Evolutionary conservation across 306 rosid species (phyloP).

Genomic region (Fragaria iinumae): DNA sequence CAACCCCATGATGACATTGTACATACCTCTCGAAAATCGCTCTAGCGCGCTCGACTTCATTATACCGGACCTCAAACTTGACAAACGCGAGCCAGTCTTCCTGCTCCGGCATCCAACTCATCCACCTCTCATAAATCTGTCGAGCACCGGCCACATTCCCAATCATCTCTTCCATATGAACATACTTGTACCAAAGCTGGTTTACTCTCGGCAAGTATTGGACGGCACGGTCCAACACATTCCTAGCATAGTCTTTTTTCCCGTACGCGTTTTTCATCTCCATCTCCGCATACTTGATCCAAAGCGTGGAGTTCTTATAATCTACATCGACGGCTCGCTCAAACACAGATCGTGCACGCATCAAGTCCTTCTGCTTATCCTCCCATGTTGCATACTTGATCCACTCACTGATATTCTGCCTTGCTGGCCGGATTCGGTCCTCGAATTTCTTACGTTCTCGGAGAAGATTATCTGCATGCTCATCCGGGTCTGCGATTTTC

Average conservation of each 20-base stretch:
- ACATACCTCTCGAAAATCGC: slow-evolving; percentile 64
- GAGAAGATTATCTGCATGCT: slow-evolving; percentile 68
- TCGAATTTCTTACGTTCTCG: slow-evolving; percentile 72
- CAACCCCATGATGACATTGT: slow-evolving; percentile 59
- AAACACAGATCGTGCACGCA: slow-evolving; percentile 77
- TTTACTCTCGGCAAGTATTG: slow-evolving; percentile 61
- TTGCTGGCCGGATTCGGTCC: slow-evolving; percentile 14
- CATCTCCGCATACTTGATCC: slow-evolving; percentile 80
- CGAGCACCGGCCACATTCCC: slow-evolving; percentile 73
- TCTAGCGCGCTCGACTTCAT: slow-evolving; percentile 67
- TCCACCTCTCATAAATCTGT: slow-evolving; percentile 76
- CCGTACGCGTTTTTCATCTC: slow-evolving; percentile 86
- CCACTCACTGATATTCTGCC: not conserved
- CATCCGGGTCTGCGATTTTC: slow-evolving; percentile 60
- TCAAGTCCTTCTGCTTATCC: slow-evolving; percentile 70
- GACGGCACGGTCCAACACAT: slow-evolving; percentile 82
- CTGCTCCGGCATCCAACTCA: slow-evolving; percentile 81
- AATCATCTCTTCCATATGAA: slow-evolving; percentile 65
- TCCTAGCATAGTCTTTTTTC: slow-evolving; percentile 62
- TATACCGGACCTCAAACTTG: slow-evolving; percentile 68
- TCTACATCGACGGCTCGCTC: slow-evolving; percentile 74
- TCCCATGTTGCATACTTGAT: slow-evolving; percentile 47
- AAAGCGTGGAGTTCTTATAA: slow-evolving; percentile 60
- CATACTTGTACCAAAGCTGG: slow-evolving; percentile 34
- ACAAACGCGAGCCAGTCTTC: slow-evolving; percentile 74